Evolutionary conservation across 768 basidiomycete species (phyloP).

Genomic region (Calocybe cyanea): DNA sequence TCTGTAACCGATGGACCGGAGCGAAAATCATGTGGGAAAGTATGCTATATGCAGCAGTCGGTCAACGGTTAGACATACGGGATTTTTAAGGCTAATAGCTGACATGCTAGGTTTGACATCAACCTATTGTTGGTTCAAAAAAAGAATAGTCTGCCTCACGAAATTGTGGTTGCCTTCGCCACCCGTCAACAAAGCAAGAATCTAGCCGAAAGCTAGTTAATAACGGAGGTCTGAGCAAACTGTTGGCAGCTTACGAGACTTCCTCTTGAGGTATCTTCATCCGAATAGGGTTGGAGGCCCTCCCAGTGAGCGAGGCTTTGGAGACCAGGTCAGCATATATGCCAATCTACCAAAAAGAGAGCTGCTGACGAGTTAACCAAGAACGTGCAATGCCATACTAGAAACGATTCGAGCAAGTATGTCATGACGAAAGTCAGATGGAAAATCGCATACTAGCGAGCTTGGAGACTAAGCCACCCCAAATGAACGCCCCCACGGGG

Average conservation of each 20-base stretch:
- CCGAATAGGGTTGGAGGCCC: slow-evolving; percentile 75
- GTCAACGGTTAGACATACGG: too few species aligned
- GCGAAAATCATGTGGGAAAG: slow-evolving; percentile 77
- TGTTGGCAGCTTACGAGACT: slow-evolving; percentile 48
- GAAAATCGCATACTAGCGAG: slow-evolving; percentile 46
- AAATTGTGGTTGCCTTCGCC: slow-evolving; percentile 83
- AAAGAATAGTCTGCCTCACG: slow-evolving; percentile 33
- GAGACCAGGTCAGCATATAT: too few species aligned
- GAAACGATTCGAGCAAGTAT: not conserved
- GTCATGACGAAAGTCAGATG: not conserved
- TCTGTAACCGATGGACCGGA: slow-evolving; percentile 57
- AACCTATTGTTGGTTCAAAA: not conserved
- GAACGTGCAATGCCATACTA: slow-evolving; percentile 74
- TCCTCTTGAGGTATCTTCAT: slow-evolving; percentile 74
- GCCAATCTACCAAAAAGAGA: too few species aligned
- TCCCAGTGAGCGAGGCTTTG: slow-evolving; percentile 74
- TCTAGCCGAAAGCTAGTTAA: slow-evolving; percentile 28
- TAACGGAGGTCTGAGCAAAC: not conserved
- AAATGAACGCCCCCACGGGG: slow-evolving; percentile 61
- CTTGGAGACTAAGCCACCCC: slow-evolving; percentile 64
- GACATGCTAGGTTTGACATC: slow-evolving; percentile 37
- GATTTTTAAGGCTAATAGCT: too few species aligned
- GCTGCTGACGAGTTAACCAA: slow-evolving; percentile 62
- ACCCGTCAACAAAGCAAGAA: slow-evolving; percentile 64
- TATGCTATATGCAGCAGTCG: slow-evolving; percentile 61